Conservation (phyloP, 257 asterid genomes). For the Solanum sejunctum region DNA sequence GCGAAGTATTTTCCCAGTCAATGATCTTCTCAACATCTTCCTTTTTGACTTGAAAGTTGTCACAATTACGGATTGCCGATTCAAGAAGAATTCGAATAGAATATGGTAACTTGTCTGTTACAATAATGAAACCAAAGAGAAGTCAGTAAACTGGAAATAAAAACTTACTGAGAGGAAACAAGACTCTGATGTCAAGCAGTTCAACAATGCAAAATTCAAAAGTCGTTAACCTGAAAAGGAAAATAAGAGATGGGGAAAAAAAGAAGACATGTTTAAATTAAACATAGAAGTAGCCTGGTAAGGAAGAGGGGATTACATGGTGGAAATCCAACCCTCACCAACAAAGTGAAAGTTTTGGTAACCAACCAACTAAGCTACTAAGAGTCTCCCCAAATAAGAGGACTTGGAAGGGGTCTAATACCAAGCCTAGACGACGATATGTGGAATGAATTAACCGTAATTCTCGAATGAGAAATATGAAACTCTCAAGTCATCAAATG, state of each 20-base stretch:
- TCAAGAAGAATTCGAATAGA: conserved; percentile 89
- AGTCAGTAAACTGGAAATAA: not conserved
- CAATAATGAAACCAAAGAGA: not conserved
- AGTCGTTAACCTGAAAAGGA: not conserved
- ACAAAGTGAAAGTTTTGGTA: not conserved
- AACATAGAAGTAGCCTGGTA: not conserved
- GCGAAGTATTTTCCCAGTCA: conserved; percentile 83
- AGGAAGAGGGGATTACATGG: not conserved
- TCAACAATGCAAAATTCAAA: not conserved
- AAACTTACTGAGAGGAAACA: not conserved
- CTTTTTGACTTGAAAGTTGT: conserved; percentile 81
- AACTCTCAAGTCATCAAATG: not conserved
- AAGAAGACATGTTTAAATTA: not conserved
- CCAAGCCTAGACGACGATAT: not conserved
- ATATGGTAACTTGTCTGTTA: conserved; percentile 83
- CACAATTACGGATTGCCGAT: conserved; percentile 95
- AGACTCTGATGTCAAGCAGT: not conserved
- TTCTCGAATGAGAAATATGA: not conserved
- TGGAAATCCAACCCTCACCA: not conserved
- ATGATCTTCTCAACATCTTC: conserved; percentile 89
- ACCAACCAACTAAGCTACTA: not conserved
- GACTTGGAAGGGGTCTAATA: not conserved
- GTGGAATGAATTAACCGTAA: not conserved
- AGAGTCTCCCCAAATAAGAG: not conserved
- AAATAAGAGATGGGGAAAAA: not conserved